Percentiles rank a stretch among this genome's conserved stretches.
phyloP scores from a whole-genome alignment of 305 asterid species.

The Euphrasia arctica region DNA sequence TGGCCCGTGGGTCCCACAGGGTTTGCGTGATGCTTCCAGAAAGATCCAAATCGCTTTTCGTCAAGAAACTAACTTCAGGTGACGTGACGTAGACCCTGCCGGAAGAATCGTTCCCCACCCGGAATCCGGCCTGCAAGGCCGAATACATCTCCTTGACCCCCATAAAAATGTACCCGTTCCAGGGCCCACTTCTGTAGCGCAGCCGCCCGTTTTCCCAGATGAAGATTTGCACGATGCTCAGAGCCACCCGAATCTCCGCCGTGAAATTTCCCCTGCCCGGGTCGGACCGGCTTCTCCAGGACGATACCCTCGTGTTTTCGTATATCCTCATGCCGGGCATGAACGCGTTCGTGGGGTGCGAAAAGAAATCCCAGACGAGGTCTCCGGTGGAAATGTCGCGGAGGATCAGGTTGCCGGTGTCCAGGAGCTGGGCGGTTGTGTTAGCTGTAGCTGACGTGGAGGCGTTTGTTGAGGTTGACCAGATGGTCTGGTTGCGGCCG shows the following conservation, averaged over 20 bases:
- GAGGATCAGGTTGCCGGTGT: constrained; percentile 5
- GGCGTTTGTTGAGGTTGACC: constrained; percentile 1
- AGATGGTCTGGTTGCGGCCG: background rate
- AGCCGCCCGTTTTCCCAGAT: background rate
- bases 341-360: background rate
- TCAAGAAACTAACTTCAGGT: background rate
- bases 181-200: constrained; percentile 7
- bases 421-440: background rate
- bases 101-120: background rate
- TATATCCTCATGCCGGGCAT: background rate
- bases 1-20: background rate
- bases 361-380: background rate
- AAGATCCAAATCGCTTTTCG: background rate
- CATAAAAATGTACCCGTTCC: background rate
- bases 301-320: background rate
- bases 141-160: background rate
- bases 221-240: background rate
- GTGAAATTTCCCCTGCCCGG: background rate
- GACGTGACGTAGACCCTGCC: background rate
- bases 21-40: background rate
- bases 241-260: background rate
- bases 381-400: background rate
- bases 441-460: background rate
- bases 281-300: constrained; percentile 1
- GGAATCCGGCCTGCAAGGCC: background rate